Evolutionary conservation across 2,329 filamentous ascomycete genomes (phyloP).

Genomic region (Biscogniauxia marginata): DNA sequence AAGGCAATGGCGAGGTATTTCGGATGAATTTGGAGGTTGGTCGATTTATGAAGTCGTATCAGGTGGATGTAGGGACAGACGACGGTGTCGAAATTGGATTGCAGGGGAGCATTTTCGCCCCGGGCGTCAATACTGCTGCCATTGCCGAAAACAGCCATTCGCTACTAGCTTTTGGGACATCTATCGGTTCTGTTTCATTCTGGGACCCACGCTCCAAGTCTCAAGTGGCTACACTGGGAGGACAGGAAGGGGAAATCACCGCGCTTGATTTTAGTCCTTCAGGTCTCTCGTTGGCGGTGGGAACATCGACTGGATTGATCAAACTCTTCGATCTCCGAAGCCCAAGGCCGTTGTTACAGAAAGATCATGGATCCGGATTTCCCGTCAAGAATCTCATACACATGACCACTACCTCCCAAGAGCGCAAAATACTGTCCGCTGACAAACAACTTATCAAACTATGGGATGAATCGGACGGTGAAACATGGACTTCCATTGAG

Average conservation of each 20-base stretch:
- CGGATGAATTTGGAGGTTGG: conserved; percentile 88
- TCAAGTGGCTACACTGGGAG: conserved; percentile 73
- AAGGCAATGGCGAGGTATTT: conserved; percentile 90
- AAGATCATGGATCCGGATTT: conserved; percentile 95
- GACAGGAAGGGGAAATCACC: conserved; percentile 72
- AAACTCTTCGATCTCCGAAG: conserved; percentile 91
- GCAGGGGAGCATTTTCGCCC: conserved; percentile 82
- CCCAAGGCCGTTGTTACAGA: conserved; percentile 79
- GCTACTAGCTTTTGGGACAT: conserved; percentile 88
- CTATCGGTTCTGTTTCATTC: conserved; percentile 92
- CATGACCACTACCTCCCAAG: conserved; percentile 68
- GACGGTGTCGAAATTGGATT: conserved; percentile 71
- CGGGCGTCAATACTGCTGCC: conserved; percentile 82
- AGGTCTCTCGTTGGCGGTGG: conserved; percentile 81
- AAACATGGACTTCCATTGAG: conserved; percentile 93
- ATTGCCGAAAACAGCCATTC: conserved; percentile 89
- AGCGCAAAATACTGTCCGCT: conserved; percentile 85
- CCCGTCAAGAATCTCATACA: conserved; percentile 82
- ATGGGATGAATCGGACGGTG: conserved; percentile 81
- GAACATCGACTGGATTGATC: conserved; percentile 83
- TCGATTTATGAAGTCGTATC: conserved; percentile 91
- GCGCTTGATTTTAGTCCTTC: conserved; percentile 83
- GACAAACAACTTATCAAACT: conserved; percentile 98
- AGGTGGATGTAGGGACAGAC: conserved; percentile 85
- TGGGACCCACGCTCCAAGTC: conserved; percentile 88